Evolutionary conservation across 1,139 yeast genomes (phyloP).

Genomic region (Debaryomycetaceae sp.): DNA sequence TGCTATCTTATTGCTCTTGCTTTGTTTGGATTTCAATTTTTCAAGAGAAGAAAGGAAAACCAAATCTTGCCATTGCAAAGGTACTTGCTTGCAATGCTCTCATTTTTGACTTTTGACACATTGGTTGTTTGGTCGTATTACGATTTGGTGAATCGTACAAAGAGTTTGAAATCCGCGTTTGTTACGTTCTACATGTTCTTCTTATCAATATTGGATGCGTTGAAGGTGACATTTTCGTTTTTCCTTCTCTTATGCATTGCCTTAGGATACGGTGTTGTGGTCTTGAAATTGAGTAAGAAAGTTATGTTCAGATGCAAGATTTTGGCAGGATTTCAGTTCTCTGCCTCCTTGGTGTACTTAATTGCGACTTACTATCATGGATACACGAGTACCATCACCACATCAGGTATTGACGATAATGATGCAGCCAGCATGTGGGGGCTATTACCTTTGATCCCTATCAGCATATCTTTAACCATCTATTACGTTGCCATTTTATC

Average conservation of each 20-base stretch:
- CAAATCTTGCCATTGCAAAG: slow-evolving; percentile 89
- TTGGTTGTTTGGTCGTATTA: slow-evolving; percentile 89
- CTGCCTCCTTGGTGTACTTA: slow-evolving; percentile 63
- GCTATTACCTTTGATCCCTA: slow-evolving; percentile 57
- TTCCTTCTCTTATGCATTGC: slow-evolving; percentile 82
- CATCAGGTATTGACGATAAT: slow-evolving; percentile 16
- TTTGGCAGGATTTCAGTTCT: slow-evolving; percentile 70
- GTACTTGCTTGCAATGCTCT: slow-evolving; percentile 81
- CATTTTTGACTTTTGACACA: slow-evolving; percentile 80
- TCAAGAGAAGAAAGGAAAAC: slow-evolving; percentile 69
- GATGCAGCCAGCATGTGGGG: slow-evolving; percentile 20
- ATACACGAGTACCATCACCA: slow-evolving; percentile 34
- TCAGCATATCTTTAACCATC: slow-evolving; percentile 63
- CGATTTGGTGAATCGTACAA: slow-evolving; percentile 68
- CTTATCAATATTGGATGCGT: slow-evolving; percentile 74
- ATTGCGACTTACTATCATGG: slow-evolving; percentile 58
- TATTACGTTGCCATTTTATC: slow-evolving; percentile 76
- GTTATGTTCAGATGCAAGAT: slow-evolving; percentile 79
- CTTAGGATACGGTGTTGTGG: slow-evolving; percentile 92
- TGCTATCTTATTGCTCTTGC: slow-evolving; percentile 80
- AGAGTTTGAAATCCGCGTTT: slow-evolving; percentile 52
- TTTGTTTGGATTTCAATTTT: slow-evolving; percentile 80
- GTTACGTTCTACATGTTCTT: slow-evolving; percentile 73
- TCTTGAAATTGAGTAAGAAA: slow-evolving; percentile 72
- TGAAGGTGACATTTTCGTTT: slow-evolving; percentile 83